Conservation (phyloP, 495 filamentous ascomycete genomes). For the Apodospora peruviana region DNA sequence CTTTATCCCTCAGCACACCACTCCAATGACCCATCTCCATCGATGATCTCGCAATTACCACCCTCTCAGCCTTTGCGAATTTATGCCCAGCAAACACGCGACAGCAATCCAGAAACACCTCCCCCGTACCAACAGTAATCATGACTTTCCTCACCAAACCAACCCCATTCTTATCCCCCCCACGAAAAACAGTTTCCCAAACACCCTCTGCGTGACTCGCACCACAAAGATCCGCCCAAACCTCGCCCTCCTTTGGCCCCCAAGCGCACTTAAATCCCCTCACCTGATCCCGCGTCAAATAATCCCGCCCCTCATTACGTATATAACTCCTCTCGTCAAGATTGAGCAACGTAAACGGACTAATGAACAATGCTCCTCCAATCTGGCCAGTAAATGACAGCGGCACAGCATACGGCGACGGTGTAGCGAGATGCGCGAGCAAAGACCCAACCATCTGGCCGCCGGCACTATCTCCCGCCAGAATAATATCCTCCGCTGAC, state of each 20-base stretch:
- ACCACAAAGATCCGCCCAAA: constrained; percentile 15
- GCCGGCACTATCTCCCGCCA: constrained; percentile 12
- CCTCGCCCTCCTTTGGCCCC: constrained; percentile 3
- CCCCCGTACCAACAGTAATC: constrained; percentile 12
- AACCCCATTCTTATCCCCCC: background rate
- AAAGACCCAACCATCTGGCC: constrained; percentile 12
- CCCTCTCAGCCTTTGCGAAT: constrained; percentile 2
- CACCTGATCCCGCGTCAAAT: constrained; percentile 6
- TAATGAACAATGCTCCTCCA: constrained; percentile 8
- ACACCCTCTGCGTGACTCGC: background rate
- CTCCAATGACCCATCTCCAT: background rate
- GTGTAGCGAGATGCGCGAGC: constrained; percentile 6
- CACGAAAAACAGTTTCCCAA: constrained; percentile 7
- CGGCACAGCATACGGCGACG: background rate
- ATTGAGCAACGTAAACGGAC: constrained; percentile 7
- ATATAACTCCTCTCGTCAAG: background rate
- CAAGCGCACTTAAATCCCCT: constrained; percentile 4
- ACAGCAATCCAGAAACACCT: constrained; percentile 16
- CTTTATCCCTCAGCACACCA: background rate
- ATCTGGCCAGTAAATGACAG: background rate
- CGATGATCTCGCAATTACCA: background rate
- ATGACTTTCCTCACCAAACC: constrained; percentile 11
- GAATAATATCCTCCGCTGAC: constrained; percentile 2
- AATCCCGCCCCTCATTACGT: constrained; percentile 8
- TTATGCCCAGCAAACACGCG: constrained; percentile 7